Base-by-base conservation (phyloP, 2,329 filamentous ascomycete species). In the Curvularia verruculosa region DNA sequence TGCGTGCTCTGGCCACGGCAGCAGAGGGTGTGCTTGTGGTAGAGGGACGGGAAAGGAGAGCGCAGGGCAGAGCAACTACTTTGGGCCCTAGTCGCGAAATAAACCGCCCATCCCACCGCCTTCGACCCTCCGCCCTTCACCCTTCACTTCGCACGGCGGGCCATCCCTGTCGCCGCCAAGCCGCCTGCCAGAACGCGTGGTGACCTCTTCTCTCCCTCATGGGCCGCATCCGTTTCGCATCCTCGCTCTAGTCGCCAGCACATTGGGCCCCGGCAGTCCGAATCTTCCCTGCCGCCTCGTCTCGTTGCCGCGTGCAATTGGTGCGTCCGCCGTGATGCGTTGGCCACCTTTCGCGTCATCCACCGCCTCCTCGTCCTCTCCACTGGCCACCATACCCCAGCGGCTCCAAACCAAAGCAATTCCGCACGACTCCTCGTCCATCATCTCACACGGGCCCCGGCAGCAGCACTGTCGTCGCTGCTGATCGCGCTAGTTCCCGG, bases 301-400 rank as follows among this genome's bases (percentile, higher is more conserved):
- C 53, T 54, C 39, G 28, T 9, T 54, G 21, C 18, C 37, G 29
- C 23, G 15, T 49, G 53, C 62, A 54, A 64, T 68, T 67, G 63
- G 63, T 53, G 53, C 45, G 41, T 23, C 23, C 9, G 26, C 13
- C 18, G 44, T 53, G 64, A 66, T 69, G 67, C 65, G 67, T 62
- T 69, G 67, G 64, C 64, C 59, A 24, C 58, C 54, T 24, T 57
- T 63, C 58, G 64, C 66, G 63, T 66, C 65, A 66, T 66, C 64
- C 56, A 60, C 62, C 58, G 36, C 52, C 52, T 50, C 48, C n/a
- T 19, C 49, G 24, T 40, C 48, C 41, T 45, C 26, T 21, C 49
- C 12, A 29, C 50, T 37, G 21, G 19, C 49, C 26, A 46, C 39
- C 34, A 12, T 50, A 50, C 52, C 53, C 53, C 28, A 40, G 57